Evolutionary conservation across 2,329 filamentous ascomycete genomes (phyloP), one percentile per base, ranked within the genome.

Genomic region (Nothophaeocryptopus gaeumannii): DNA sequence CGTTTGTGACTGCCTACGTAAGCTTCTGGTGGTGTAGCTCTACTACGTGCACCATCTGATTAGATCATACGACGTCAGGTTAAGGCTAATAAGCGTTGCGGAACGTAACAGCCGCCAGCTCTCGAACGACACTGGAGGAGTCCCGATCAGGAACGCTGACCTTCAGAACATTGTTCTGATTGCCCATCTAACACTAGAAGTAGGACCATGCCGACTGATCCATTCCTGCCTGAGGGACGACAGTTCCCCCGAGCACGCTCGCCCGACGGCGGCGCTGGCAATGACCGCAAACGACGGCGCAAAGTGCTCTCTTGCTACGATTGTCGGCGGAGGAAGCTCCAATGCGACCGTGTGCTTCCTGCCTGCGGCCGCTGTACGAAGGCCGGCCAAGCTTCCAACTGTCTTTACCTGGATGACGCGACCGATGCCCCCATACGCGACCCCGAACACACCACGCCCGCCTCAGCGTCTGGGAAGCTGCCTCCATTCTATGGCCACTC

Each of bases 221-320:
- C 55, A 3, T 55, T 58, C 15, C 46, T 58, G 12, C 55, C 55
- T 15, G 53, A 58, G 15, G 53, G 54, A 13, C 51, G 55, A 31
- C 47, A 54, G 29, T 58, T 58, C 20, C 55, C 55, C 38, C 49
- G 54, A 12, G 45, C 47, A 32, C 49, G 51, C 36, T 58, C 56
- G 33, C 56, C 56, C 38, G 56, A 58, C 20, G 53, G 35, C 11
- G 41, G 38, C 35, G 49, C 41, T 15, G 60, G 58, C 38, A 59
- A 50, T 37, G 70, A 72, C n/a, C 60, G 65, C 3, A 74, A 73
- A 51, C 71, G 73, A 54, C 70, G 73, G 50, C 66, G 73, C 13
- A 75, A 74, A 58, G 73, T 74, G 12, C 59, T 76, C 8, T 75
- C 73, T 2, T 76, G 73, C 53, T 73, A 70, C 53, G 70, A 73